Evolutionary conservation across 2,329 filamentous ascomycete species (phyloP).

Genomic region (Aspergillus sclerotialis): DNA sequence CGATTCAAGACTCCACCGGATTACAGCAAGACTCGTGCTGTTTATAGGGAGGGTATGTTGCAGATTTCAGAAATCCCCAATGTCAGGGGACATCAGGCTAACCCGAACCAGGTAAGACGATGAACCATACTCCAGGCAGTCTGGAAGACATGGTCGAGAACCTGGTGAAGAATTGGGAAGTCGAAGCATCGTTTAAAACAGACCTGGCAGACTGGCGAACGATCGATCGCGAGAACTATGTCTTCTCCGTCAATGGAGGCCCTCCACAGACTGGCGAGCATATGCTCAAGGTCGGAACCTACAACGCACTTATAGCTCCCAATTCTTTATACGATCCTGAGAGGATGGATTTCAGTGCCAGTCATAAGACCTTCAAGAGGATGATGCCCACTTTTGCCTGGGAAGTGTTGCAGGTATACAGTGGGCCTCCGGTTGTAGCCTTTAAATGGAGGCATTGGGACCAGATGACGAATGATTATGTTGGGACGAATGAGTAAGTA

Average conservation of each 20-base stretch:
- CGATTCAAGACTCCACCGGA: constrained; percentile 55
- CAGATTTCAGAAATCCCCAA: neutral
- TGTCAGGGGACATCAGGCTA: constrained; percentile 1
- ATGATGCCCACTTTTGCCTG: constrained; percentile 69
- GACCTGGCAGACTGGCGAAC: constrained; percentile 58
- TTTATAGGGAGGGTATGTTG: constrained; percentile 50
- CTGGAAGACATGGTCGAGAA: constrained; percentile 59
- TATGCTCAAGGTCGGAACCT: constrained; percentile 62
- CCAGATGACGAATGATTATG: constrained; percentile 59
- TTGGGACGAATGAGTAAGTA: constrained; percentile 55
- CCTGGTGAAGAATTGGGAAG: constrained; percentile 67
- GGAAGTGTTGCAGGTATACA: constrained; percentile 64
- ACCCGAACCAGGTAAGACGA: constrained; percentile 45
- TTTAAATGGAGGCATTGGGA: constrained; percentile 67
- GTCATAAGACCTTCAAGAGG: constrained; percentile 64
- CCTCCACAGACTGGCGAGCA: constrained; percentile 51
- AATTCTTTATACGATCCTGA: constrained; percentile 59
- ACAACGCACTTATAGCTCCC: constrained; percentile 59
- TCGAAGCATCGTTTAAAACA: constrained; percentile 63
- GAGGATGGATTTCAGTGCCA: constrained; percentile 55
- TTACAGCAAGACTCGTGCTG: constrained; percentile 56
- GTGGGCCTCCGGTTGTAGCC: constrained; percentile 54
- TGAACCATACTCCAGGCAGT: constrained; percentile 49
- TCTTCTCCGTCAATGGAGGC: constrained; percentile 58
- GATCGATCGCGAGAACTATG: constrained; percentile 53